Percentiles rank a stretch among this genome's conserved stretches.
Conservation (phyloP, 2,329 filamentous ascomycete species). For the Calonectria leucothoes region DNA sequence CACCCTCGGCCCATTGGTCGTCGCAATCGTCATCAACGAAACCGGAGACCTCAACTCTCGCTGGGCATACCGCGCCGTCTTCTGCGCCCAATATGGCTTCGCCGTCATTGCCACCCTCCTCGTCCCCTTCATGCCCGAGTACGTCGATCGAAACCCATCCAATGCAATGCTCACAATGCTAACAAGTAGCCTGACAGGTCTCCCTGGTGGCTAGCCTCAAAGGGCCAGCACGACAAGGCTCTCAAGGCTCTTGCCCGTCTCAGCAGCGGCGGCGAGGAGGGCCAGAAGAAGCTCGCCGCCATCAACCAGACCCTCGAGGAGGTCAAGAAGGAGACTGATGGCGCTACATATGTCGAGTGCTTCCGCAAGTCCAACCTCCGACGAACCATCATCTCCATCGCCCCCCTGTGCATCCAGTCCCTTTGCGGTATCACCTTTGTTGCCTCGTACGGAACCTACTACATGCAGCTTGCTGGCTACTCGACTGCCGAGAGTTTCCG, state of each 20-base stretch:
- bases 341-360: constrained; percentile 53
- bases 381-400: constrained; percentile 53
- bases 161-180: not conserved
- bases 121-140: constrained; percentile 55
- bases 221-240: constrained; percentile 48
- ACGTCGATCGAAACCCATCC: not conserved
- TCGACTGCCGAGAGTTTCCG: constrained; percentile 49
- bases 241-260: constrained; percentile 49
- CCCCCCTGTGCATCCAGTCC: constrained; percentile 49
- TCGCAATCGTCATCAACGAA: constrained; percentile 47
- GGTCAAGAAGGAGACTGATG: constrained; percentile 48
- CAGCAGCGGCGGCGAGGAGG: constrained; percentile 41
- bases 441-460: constrained; percentile 55
- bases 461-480: constrained; percentile 55
- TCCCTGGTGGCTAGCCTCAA: constrained; percentile 53
- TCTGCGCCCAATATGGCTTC: constrained; percentile 49
- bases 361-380: constrained; percentile 53
- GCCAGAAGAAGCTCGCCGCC: constrained; percentile 42
- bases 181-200: constrained; percentile 29
- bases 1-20: constrained; percentile 46
- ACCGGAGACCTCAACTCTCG: constrained; percentile 39
- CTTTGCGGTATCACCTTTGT: constrained; percentile 50
- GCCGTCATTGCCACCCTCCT: constrained; percentile 42
- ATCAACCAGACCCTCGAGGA: constrained; percentile 48
- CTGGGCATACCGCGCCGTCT: constrained; percentile 49